Percentiles rank a stretch among this genome's conserved stretches.
Evolutionary conservation across 306 rosid species (phyloP).

Genomic region (Ammopiptanthus mongolicus): DNA sequence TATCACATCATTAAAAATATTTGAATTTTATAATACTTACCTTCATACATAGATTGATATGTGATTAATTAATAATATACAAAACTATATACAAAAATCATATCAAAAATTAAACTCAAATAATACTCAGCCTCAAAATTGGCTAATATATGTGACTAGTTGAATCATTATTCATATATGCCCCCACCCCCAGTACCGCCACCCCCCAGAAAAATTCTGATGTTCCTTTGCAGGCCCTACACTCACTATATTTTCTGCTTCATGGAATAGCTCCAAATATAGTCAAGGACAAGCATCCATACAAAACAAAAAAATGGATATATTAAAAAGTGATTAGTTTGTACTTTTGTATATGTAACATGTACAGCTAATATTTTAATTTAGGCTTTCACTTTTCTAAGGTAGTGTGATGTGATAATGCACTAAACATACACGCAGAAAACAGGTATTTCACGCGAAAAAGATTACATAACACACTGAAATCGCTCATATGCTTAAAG

Average conservation of each 20-base stretch:
- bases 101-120: no score
- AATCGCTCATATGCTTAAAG: conserved; percentile 10
- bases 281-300: conserved; percentile 14
- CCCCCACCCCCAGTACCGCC: no score
- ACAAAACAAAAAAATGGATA: not conserved
- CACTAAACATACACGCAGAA: not conserved
- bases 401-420: not conserved
- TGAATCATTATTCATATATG: no score
- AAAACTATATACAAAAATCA: no score
- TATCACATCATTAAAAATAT: no score
- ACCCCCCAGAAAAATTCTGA: not conserved
- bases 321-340: not conserved
- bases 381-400: not conserved
- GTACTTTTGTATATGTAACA: not conserved
- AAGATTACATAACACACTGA: not conserved
- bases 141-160: no score
- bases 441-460: not conserved
- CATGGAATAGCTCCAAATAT: conserved; percentile 14
- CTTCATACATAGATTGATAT: no score
- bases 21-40: no score
- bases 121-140: no score
- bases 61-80: no score
- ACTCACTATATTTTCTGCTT: not conserved
- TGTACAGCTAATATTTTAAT: not conserved
- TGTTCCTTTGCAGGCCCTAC: not conserved